Evolutionary conservation across 2,329 filamentous ascomycete species (phyloP).

Genomic region (Exophiala aquamarina): DNA sequence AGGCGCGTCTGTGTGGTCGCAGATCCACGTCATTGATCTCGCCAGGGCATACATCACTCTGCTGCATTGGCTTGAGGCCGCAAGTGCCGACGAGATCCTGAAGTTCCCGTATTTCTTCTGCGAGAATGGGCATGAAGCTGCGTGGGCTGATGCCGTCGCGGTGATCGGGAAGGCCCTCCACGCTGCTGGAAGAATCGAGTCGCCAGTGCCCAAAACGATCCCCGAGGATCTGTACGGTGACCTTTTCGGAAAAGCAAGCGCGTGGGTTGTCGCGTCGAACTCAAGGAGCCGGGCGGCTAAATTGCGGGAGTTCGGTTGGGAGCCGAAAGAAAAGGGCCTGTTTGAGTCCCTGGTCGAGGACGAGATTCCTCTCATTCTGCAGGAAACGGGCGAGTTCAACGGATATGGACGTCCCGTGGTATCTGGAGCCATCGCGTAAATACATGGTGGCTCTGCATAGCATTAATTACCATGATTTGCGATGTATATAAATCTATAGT

Average conservation of each 20-base stretch:
- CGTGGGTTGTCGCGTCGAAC: slow-evolving; percentile 43
- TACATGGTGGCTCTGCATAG: too few relatives aligned
- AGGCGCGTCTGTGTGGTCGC: slow-evolving; percentile 42
- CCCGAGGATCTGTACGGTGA: slow-evolving; percentile 41
- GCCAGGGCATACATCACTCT: slow-evolving; percentile 47
- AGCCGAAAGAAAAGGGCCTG: slow-evolving; percentile 45
- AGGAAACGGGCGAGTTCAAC: slow-evolving; percentile 12
- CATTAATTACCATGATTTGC: too few relatives aligned
- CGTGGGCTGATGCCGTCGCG: slow-evolving; percentile 44
- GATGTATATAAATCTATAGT: neutral
- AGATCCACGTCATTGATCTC: slow-evolving; percentile 50
- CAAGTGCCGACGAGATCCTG: slow-evolving; percentile 32
- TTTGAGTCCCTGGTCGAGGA: slow-evolving; percentile 41
- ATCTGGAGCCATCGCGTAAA: too few relatives aligned
- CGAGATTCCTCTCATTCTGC: slow-evolving; percentile 32
- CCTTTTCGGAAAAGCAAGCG: slow-evolving; percentile 40
- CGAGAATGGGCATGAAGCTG: slow-evolving; percentile 46
- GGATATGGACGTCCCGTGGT: slow-evolving; percentile 2
- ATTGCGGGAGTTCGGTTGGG: slow-evolving; percentile 47
- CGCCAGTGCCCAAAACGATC: slow-evolving; percentile 38
- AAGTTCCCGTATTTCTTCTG: slow-evolving; percentile 53
- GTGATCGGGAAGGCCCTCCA: slow-evolving; percentile 41
- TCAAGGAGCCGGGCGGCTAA: slow-evolving; percentile 46
- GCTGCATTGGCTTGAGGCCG: slow-evolving; percentile 46
- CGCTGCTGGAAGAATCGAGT: slow-evolving; percentile 38